Evolutionary conservation across 108 stramenopile species (phyloP).

Genomic region (Fragilariopsis cylindrus): DNA sequence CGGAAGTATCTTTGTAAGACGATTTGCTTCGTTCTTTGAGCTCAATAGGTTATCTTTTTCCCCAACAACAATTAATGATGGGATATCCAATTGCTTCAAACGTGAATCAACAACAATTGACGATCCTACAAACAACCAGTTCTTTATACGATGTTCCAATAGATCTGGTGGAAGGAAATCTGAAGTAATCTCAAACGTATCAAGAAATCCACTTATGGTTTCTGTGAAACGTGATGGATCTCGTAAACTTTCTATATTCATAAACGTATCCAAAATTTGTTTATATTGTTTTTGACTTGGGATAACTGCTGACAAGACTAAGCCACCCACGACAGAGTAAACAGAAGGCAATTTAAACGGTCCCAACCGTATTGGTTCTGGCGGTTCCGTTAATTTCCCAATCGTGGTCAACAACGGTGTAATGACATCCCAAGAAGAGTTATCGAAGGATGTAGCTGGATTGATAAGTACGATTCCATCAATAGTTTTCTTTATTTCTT

Average conservation of each 20-base stretch:
- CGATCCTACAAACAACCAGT: conserved; percentile 75
- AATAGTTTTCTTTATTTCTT: conserved; percentile 5
- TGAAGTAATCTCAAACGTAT: conserved; percentile 52
- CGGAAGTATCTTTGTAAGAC: conserved; percentile 59
- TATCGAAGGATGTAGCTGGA: conserved; percentile 89
- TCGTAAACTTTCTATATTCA: conserved; percentile 24
- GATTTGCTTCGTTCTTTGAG: conserved; percentile 61
- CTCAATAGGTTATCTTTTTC: conserved; percentile 76
- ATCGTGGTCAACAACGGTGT: conserved; percentile 54
- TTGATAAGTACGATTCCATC: conserved; percentile 83
- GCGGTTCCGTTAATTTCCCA: conserved; percentile 44
- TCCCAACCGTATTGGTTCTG: neutral
- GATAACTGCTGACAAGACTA: conserved; percentile 53
- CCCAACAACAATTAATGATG: conserved; percentile 77
- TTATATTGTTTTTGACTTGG: conserved; percentile 59
- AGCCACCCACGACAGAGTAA: conserved; percentile 68
- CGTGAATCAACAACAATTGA: conserved; percentile 56
- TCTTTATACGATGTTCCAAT: conserved; percentile 65
- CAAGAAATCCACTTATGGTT: conserved; percentile 34
- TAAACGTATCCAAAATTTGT: conserved; percentile 51
- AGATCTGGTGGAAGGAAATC: conserved; percentile 59
- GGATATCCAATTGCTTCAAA: conserved; percentile 52
- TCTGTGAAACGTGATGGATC: conserved; percentile 21
- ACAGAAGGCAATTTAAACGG: conserved; percentile 55
- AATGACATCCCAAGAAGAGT: conserved; percentile 69